Base-by-base conservation (phyloP, 2,329 filamentous ascomycete species). In the Hypoxylon rubiginosum region DNA sequence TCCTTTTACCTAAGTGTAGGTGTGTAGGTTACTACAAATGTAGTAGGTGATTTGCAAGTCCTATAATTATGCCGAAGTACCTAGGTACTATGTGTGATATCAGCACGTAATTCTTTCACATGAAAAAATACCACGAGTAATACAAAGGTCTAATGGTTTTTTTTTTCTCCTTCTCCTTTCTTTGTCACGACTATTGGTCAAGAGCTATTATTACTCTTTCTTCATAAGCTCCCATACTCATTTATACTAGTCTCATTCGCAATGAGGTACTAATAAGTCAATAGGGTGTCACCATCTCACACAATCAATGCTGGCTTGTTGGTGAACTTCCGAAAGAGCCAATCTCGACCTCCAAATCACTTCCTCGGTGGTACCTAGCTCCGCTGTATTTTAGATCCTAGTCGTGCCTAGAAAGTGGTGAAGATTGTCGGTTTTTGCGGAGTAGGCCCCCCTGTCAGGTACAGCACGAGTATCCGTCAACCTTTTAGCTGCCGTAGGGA, bases 351-450 rank as follows among this genome's bases (percentile, higher is more conserved):
- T 39, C 34, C 39, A 53, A 53, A 57, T 49, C 43, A 50, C 39
- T 51, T 64, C 43, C 53, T 68, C 66, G 66, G 65, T 63, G 65
- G 56, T 66, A 70, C 59, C 61, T 64, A 58, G 62, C 67, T 71
- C 60, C 63, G 61, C 62, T 59, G 28, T 63, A 63, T 60, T 63
- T 60, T 17, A 61, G 54, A 68, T 62, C 66, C 61, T 51, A 48
- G 64, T 55, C 55, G 9, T 45, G 53, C 19, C 54, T 62, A 24
- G 34, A 48, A 63, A 61, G 51, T 67, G 64, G 66, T 63, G 52
- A 73, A 59, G 69, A 71, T 73, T 68, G 57, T 65, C 67, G 43
- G 48, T 68, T 68, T 70, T 66, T 73, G 71, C 71, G 73, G 70
- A 72, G 61, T 66, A 64, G 52, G 13, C 13, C 62, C 68, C 62